These are phyloP conservation scores for Cryphonectria nitschkei DNA, from an alignment of 2,329 filamentous ascomycete species.

Conservation along the genomic window DNA sequence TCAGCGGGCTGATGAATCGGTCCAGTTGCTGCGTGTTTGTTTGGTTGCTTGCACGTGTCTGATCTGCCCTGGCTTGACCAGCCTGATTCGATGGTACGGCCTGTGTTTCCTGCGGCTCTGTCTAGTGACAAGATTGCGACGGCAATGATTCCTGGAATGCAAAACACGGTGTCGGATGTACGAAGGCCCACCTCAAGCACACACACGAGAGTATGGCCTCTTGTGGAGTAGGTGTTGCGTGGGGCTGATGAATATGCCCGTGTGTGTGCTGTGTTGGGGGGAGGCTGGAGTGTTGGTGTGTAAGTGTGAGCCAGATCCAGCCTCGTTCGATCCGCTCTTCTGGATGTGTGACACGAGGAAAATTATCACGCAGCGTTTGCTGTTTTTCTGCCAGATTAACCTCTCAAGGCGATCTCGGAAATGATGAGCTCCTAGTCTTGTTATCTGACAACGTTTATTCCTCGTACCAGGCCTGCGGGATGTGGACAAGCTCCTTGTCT, in stretches of 20 bases:
- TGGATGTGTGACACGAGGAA: background rate
- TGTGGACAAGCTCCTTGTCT: slow-evolving; percentile 25
- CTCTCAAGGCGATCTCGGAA: slow-evolving; percentile 1
- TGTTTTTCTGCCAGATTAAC: slow-evolving; percentile 14
- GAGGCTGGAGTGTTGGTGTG: slow-evolving; percentile 8
- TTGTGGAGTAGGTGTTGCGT: background rate
- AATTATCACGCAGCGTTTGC: slow-evolving; percentile 11
- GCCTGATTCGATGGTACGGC: slow-evolving; percentile 25
- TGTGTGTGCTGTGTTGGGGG: background rate
- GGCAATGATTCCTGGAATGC: slow-evolving; percentile 16
- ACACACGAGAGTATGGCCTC: background rate
- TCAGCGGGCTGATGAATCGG: slow-evolving; percentile 21
- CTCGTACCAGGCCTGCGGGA: slow-evolving; percentile 9
- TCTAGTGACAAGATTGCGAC: slow-evolving; percentile 17
- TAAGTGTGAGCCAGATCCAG: slow-evolving; percentile 2
- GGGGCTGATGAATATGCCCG: background rate
- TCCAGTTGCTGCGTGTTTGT: slow-evolving; percentile 18
- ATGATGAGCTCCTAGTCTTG: slow-evolving; percentile 14
- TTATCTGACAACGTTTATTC: slow-evolving; percentile 4
- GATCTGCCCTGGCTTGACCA: slow-evolving; percentile 20
- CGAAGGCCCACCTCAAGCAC: slow-evolving; percentile 16
- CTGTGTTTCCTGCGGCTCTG: slow-evolving; percentile 27
- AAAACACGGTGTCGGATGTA: slow-evolving; percentile 25
- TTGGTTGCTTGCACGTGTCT: slow-evolving; percentile 15
- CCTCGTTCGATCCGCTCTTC: slow-evolving; percentile 8